phyloP scores from a whole-genome alignment of 2,329 filamentous ascomycete genomes.

The Ophiocordyceps camponoti-floridani region DNA sequence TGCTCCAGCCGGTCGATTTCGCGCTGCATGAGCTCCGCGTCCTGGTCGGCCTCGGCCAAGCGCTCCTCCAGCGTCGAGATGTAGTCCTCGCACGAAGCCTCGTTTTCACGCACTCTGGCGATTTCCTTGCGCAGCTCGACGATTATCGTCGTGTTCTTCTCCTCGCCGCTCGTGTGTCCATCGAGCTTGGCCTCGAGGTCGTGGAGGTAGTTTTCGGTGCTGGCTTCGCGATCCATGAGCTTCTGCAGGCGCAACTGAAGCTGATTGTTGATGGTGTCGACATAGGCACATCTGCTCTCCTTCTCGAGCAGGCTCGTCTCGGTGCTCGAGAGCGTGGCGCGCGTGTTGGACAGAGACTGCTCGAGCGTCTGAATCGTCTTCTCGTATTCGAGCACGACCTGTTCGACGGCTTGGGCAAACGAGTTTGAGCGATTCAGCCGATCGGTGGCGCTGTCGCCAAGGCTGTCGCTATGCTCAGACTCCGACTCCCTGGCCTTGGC shows the following conservation, averaged over 20 bases:
- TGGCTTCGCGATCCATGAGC: conserved; percentile 75
- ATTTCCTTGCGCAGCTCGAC: conserved; percentile 84
- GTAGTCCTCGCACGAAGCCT: conserved; percentile 83
- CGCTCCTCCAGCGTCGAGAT: conserved; percentile 93
- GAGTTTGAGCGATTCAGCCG: conserved; percentile 86
- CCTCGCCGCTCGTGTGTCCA: conserved; percentile 77
- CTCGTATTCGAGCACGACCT: conserved; percentile 93
- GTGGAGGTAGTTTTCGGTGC: conserved; percentile 82
- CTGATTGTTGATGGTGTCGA: conserved; percentile 82
- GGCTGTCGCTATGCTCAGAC: conserved; percentile 38
- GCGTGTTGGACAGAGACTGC: conserved; percentile 75
- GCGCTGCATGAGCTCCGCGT: conserved; percentile 89
- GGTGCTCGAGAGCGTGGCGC: conserved; percentile 62
- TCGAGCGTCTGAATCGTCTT: conserved; percentile 94
- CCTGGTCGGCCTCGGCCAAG: conserved; percentile 87
- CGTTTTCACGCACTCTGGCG: conserved; percentile 70
- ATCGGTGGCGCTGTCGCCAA: conserved; percentile 70
- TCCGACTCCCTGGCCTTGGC: conserved; percentile 66
- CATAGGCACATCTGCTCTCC: conserved; percentile 82
- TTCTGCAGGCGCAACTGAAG: conserved; percentile 85
- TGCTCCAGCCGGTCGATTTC: conserved; percentile 90
- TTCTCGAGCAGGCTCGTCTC: conserved; percentile 82
- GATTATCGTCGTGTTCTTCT: conserved; percentile 77
- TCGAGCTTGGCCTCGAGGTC: conserved; percentile 84
- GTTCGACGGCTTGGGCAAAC: conserved; percentile 88